A percentile compares a stretch with the other conserved stretches of the same genome.
Evolutionary conservation across 1,139 yeast species (phyloP).

Genomic region (Scheffersomyces quercinus): DNA sequence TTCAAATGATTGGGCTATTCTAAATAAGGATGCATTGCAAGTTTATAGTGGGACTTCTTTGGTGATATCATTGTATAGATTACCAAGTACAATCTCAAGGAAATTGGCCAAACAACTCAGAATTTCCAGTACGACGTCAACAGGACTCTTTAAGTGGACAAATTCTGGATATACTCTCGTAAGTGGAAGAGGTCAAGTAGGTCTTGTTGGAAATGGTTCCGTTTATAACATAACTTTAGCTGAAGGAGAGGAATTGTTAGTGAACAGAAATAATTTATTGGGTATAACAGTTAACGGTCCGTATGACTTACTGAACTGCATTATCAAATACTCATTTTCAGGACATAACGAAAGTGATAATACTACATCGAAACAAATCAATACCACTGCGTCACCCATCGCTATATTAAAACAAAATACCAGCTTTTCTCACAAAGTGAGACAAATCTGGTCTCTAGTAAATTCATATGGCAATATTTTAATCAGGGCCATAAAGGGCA

Average conservation of each 20-base stretch:
- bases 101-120: constrained; percentile 28
- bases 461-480: background rate
- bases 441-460: background rate
- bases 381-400: background rate
- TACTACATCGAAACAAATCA: background rate
- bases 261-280: constrained; percentile 48
- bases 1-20: constrained; percentile 59
- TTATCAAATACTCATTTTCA: constrained; percentile 27
- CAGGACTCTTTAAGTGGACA: constrained; percentile 39
- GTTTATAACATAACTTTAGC: constrained; percentile 49
- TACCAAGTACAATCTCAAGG: constrained; percentile 45
- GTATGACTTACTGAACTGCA: constrained; percentile 42
- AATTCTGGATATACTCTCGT: constrained; percentile 46
- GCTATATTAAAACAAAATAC: constrained; percentile 1
- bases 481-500: background rate
- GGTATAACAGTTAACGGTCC: constrained; percentile 56
- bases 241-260: constrained; percentile 49
- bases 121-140: constrained; percentile 21
- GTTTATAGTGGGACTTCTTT: constrained; percentile 55
- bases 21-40: constrained; percentile 47
- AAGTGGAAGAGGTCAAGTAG: constrained; percentile 60
- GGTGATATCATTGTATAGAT: constrained; percentile 29
- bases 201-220: constrained; percentile 59
- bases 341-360: background rate
- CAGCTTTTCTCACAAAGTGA: background rate